Conservation (phyloP, 225 moss, liverwort and hornwort species). For the Marchantia polymorpha region DNA sequence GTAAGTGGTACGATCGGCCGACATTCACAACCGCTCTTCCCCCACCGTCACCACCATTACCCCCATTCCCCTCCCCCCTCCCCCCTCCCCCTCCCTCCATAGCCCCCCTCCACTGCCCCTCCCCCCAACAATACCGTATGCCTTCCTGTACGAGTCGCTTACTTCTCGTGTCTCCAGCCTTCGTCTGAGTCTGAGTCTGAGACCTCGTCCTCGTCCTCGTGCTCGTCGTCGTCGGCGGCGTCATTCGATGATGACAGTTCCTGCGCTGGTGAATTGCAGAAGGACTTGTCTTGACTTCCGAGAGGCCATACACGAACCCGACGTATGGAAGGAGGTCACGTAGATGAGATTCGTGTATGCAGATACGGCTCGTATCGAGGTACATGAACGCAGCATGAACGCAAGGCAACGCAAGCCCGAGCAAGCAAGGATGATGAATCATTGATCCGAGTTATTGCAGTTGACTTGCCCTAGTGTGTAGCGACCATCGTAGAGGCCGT, state of each 20-base stretch:
- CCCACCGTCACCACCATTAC: background rate
- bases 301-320: background rate
- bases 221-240: background rate
- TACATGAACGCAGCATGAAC: conserved; percentile 1
- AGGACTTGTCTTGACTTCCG: background rate
- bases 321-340: background rate
- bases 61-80: too few species aligned
- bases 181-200: too few species aligned
- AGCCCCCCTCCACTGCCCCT: too few species aligned
- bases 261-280: background rate
- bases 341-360: background rate
- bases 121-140: background rate
- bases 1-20: conserved; percentile 3
- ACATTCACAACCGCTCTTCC: conserved; percentile 1
- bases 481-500: background rate
- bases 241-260: background rate
- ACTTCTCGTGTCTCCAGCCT: background rate
- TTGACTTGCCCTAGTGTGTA: background rate
- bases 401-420: too few species aligned
- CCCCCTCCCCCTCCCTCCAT: too few species aligned
- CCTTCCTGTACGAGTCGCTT: background rate
- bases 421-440: background rate
- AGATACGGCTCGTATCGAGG: background rate
- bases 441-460: background rate
- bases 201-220: too few species aligned